Conservation (phyloP, 2,329 filamentous ascomycete genomes). For the Aspergillus spinulosporus region DNA sequence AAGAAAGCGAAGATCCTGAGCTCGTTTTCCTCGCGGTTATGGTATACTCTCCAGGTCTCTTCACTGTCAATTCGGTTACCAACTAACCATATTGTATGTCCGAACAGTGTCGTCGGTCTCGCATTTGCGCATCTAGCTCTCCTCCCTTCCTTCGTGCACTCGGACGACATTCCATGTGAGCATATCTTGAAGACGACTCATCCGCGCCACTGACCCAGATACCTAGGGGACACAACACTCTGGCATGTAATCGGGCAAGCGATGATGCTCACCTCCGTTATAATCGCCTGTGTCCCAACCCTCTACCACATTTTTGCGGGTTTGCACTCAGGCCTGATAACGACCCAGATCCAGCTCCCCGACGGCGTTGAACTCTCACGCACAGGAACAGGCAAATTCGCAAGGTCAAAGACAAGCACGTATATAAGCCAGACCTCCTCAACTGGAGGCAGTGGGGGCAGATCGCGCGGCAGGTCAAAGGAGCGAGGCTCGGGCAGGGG, state of each 20-base stretch:
- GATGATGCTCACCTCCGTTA: constrained; percentile 28
- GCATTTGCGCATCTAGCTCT: constrained; percentile 20
- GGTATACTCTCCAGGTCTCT: constrained; percentile 10
- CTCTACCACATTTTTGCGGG: constrained; percentile 30
- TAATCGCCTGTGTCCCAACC: constrained; percentile 28
- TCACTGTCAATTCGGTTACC: too few species aligned
- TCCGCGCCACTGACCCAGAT: neutral
- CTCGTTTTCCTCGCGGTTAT: constrained; percentile 22
- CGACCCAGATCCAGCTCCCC: constrained; percentile 17
- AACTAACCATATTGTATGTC: neutral
- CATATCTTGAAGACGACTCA: neutral
- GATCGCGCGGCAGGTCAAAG: constrained; percentile 3
- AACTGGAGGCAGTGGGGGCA: constrained; percentile 1
- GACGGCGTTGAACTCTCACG: constrained; percentile 20
- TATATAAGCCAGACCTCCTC: constrained; percentile 17
- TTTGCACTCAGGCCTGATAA: constrained; percentile 24
- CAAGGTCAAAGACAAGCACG: neutral
- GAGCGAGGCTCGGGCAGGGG: neutral
- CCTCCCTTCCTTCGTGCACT: constrained; percentile 21
- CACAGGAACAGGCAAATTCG: constrained; percentile 6
- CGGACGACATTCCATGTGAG: constrained; percentile 23
- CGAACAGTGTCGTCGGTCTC: constrained; percentile 18
- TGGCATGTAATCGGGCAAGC: constrained; percentile 22
- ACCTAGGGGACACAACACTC: constrained; percentile 21
- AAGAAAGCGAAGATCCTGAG: constrained; percentile 25